Base-by-base conservation (phyloP, 805 yeast genomes). In the Kodamaea neixiangensis region DNA sequence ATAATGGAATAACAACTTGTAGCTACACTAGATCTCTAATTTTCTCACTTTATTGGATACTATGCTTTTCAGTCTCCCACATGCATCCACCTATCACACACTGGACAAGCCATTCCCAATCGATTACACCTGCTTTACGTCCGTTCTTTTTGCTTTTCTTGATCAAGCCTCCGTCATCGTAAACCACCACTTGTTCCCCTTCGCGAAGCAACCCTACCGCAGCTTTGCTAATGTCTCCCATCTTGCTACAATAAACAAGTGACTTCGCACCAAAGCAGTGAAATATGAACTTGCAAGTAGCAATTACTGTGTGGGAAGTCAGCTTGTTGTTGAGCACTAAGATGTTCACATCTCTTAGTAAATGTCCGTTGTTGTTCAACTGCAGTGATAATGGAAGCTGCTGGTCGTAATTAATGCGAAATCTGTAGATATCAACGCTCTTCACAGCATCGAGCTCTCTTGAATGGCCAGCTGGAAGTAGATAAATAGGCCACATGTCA, bases 391-490 rank as follows among this genome's bases (percentile, higher is more conserved):
- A 59, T 1, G 55, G 37, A 0, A 44, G 44, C 0, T 72, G 72
- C 0, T 49, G 42, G 1, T 67, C 60, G 54, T 68, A 74, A 14
- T 76, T 77, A 5, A 54, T 54, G 25, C 73, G 59, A 62, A 78
- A 86, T 41, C 55, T 59, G 48, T 57, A 73, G 1, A 83, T 68
- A 50, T 86, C 81, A 37, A 74, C 61, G 43, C 88, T 81, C 57
- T 75, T 78, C 1, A 76, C 55, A 18, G 72, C 56, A 1, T 72
- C 68, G 25, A 83, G 58, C 13, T 72, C 56, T 31, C 66, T 66
- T 42, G 91, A 83, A 33, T 78, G 80, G 0, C 97, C 97, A 0
- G 94, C 81, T 1, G 96, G 87, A 14, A 90, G 68, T 1, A 86
- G 59, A 62, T 83, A 90, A 2, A 76, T 69, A 2, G 65, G 66